Conservation (phyloP, 192 early-diverging fungal species). For the Coemansia sp. region DNA sequence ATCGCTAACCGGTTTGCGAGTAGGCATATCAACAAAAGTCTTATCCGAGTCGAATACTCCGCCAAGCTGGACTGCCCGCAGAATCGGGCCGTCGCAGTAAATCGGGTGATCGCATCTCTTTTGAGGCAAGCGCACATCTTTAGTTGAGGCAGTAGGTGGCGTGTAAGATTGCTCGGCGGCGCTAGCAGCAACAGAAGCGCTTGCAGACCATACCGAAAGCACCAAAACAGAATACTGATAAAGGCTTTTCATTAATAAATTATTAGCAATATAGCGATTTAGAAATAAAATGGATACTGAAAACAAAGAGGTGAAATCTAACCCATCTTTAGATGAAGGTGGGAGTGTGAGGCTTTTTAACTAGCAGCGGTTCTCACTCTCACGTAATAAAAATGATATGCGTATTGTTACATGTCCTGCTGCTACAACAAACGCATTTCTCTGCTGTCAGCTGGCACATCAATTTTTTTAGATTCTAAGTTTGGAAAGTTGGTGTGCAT, state of each 20-base stretch:
- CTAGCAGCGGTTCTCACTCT: too few species aligned
- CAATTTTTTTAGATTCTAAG: too few species aligned
- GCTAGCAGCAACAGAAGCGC: not conserved
- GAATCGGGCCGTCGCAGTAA: constrained; percentile 63
- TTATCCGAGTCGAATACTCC: constrained; percentile 63
- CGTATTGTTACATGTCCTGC: too few species aligned
- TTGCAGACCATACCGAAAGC: not conserved
- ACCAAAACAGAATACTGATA: not conserved
- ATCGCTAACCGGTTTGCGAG: constrained; percentile 54
- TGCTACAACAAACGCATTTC: too few species aligned
- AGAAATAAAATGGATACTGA: too few species aligned
- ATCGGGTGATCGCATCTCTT: constrained; percentile 59
- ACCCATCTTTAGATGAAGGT: too few species aligned
- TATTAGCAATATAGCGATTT: not conserved
- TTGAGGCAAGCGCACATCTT: constrained; percentile 17
- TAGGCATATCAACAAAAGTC: constrained; percentile 72
- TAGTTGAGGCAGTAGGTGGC: constrained; percentile 13
- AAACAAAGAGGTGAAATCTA: not conserved
- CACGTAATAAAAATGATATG: too few species aligned
- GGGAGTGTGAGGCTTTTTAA: too few species aligned
- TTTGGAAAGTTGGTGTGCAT: too few species aligned
- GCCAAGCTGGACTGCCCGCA: constrained; percentile 58
- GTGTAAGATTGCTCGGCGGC: constrained; percentile 7
- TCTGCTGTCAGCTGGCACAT: too few species aligned
- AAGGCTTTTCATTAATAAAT: not conserved